Evolutionary conservation across 1,284 basidiomycete species (phyloP).

Genomic region (Rhodotorula sp.): DNA sequence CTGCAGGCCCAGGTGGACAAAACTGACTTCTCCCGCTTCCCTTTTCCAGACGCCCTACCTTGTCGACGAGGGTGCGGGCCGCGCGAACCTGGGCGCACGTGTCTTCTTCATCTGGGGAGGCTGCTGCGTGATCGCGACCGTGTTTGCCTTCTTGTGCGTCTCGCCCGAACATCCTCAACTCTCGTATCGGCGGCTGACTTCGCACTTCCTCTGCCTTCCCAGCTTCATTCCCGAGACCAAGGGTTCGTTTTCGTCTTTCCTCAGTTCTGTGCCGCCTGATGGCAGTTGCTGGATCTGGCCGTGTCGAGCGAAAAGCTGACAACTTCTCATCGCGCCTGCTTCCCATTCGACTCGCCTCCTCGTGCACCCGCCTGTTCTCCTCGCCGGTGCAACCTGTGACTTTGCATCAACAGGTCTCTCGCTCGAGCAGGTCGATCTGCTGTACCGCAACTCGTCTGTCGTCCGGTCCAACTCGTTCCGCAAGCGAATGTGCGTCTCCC

Average conservation of each 20-base stretch:
- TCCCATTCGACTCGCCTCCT: background rate
- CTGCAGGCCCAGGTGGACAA: no score
- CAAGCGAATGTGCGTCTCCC: slow-evolving; percentile 49
- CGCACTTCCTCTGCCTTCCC: slow-evolving; percentile 57
- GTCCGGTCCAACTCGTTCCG: slow-evolving; percentile 44
- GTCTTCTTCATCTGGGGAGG: slow-evolving; percentile 49
- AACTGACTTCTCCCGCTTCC: no score
- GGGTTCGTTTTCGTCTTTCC: background rate
- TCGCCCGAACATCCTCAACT: slow-evolving; percentile 30
- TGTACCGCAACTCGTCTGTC: slow-evolving; percentile 56
- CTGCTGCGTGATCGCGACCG: slow-evolving; percentile 43
- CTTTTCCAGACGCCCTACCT: slow-evolving; percentile 59
- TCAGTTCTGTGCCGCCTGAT: no score
- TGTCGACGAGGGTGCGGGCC: background rate
- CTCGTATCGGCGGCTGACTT: background rate
- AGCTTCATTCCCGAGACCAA: slow-evolving; percentile 60
- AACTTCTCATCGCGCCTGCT: background rate
- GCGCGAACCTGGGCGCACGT: slow-evolving; percentile 2
- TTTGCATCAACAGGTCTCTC: slow-evolving; percentile 58
- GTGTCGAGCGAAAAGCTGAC: background rate
- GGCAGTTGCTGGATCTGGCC: no score
- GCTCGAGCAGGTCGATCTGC: slow-evolving; percentile 69
- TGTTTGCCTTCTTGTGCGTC: slow-evolving; percentile 42
- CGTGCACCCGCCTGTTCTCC: no score
- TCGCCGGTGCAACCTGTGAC: no score